Base-by-base conservation (phyloP, 306 rosid genomes). In the Gastrolobium bilobum region DNA sequence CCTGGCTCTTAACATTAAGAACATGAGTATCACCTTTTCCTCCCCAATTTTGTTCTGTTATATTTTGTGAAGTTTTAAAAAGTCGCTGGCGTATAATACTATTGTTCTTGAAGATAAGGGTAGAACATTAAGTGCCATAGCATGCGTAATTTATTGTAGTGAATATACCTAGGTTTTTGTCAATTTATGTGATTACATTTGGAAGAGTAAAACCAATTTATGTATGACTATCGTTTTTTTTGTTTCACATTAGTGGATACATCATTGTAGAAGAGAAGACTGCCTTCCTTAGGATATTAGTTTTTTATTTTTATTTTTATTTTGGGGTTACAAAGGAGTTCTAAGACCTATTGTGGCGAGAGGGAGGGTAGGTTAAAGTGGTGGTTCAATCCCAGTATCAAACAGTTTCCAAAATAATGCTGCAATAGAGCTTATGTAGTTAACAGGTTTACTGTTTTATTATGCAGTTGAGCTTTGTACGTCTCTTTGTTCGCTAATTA, bases 371-470 rank as follows among this genome's bases (percentile, higher is more conserved):
- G 60, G 44, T 47, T 33, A 68, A 48, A 33, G 34, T 37, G 47
- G 37, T 62, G 48, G 34, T 70, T 70, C 14, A 3, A 7, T 52
- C 20, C 34, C 7, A 35, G 44, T 10, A 34, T 69, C 75, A 62
- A 20, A 20, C 26, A 20, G 26, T 20, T 20, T 20, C 26, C 26
- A 20, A 20, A 20, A 20, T 20, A 20, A 20, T 20, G 26, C 26
- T 20, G 26, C 26, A 20, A 20, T 20, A 20, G 26, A 20, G 26
- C 26, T 20, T 58, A 20, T 56, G 44, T 68, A 10, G 7, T 42
- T 47, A 69, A 61, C 31, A 43, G 43, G 40, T 46, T 33, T 63
- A 42, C 20, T 63, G 43, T 81, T 43, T 60, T 75, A 26, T 74
- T 10, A 39, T 60, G 76, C 52, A 8, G 71, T 68, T 13, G 38